Percentiles rank a stretch among this genome's conserved stretches.
Conservation (phyloP, 306 rosid species). For the Fragaria ananassa region DNA sequence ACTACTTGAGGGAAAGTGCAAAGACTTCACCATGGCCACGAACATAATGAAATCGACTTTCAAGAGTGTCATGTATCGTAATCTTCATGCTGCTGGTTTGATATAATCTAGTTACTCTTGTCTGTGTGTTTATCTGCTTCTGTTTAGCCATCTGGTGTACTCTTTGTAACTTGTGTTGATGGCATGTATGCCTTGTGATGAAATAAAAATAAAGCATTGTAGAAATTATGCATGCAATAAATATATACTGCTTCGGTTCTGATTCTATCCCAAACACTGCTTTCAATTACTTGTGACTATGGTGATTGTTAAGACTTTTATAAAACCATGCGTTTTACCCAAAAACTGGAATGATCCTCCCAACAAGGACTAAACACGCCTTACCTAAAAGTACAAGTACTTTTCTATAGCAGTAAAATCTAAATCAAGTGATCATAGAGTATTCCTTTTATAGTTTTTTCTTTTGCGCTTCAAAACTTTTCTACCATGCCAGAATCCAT, state of each 20-base stretch:
- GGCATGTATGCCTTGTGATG: slow-evolving; percentile 1
- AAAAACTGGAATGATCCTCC: too few species aligned
- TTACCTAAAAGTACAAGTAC: too few species aligned
- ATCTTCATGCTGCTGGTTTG: not conserved
- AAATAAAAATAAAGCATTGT: not conserved
- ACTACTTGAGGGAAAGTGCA: slow-evolving; percentile 28
- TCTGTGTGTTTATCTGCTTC: not conserved
- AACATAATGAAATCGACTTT: not conserved
- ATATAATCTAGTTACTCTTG: not conserved
- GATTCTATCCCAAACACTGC: too few species aligned
- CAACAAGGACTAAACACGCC: too few species aligned
- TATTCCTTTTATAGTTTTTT: not conserved
- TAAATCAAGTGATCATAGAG: not conserved
- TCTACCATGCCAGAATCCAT: not conserved
- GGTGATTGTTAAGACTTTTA: too few species aligned
- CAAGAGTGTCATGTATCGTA: not conserved
- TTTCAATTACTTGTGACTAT: too few species aligned
- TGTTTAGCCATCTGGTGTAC: not conserved
- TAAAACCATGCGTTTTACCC: not conserved
- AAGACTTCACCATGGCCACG: slow-evolving; percentile 13
- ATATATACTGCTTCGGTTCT: not conserved
- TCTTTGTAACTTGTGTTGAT: slow-evolving; percentile 7
- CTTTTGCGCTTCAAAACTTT: not conserved
- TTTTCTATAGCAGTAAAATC: too few species aligned
- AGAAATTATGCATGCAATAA: not conserved